Conservation (phyloP, 257 asterid genomes). For the Lycium ferocissimum region DNA sequence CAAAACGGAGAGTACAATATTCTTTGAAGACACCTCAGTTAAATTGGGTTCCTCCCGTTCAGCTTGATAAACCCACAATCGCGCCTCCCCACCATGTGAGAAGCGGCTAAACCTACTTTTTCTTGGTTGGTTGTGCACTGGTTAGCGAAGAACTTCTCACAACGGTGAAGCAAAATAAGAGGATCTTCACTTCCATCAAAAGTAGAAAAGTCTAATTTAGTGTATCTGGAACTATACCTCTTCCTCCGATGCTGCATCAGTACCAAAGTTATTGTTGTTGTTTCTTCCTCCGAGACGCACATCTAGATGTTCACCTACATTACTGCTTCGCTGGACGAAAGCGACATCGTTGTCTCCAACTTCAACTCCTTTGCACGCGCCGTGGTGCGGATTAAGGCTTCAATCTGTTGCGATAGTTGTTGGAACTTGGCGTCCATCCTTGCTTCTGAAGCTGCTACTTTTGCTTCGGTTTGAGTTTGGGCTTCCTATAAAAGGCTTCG, state of each 20-base stretch:
- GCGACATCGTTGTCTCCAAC: neutral
- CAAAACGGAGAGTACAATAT: neutral
- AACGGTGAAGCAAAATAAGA: neutral
- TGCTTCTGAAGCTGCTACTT: no score
- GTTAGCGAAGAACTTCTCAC: no score
- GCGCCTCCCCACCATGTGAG: neutral
- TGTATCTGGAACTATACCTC: neutral
- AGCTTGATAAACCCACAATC: neutral
- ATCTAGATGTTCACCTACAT: neutral
- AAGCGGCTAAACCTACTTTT: neutral
- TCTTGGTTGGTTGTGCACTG: neutral
- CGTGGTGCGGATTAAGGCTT: neutral
- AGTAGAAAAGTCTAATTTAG: neutral
- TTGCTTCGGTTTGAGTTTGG: neutral
- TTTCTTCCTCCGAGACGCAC: neutral
- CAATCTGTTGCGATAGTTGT: neutral
- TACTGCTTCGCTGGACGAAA: neutral
- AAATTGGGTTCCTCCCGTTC: neutral
- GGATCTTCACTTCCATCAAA: neutral
- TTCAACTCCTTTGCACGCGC: neutral
- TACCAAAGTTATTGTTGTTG: neutral
- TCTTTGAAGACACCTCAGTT: neutral
- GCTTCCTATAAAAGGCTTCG: neutral
- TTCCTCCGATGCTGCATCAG: neutral
- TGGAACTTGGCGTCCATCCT: neutral